Evolutionary conservation across 129 eudicot species (phyloP).

Genomic region (Centrapalus pauciflorus): DNA sequence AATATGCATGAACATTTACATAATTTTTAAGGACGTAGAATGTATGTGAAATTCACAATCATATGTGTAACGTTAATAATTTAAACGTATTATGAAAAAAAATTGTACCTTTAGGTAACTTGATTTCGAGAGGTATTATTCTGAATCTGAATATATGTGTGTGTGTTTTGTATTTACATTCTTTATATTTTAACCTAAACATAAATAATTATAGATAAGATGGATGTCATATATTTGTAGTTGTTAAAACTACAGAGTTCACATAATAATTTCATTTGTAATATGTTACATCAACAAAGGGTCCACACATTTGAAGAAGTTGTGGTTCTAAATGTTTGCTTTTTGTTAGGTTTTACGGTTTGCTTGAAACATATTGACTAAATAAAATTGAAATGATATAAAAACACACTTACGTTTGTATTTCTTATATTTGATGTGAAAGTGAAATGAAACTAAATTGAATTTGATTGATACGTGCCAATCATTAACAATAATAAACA

Average conservation of each 20-base stretch:
- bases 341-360: conserved; percentile 9
- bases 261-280: not conserved
- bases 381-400: not conserved
- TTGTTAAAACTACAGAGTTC: not conserved
- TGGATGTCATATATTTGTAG: no score
- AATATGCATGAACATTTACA: no score
- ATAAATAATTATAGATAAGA: no score
- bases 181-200: no score
- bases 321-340: not conserved
- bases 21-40: no score
- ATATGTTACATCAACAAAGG: conserved; percentile 5
- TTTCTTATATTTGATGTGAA: conserved; percentile 1
- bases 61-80: no score
- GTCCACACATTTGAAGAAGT: not conserved
- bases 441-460: conserved; percentile 1
- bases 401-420: not conserved
- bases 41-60: no score
- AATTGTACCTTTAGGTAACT: no score
- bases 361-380: conserved; percentile 1
- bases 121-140: no score
- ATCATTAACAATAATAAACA: not conserved
- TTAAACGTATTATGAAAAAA: no score
- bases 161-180: no score
- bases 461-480: not conserved
- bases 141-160: no score